Base-by-base conservation (phyloP, 768 basidiomycete species). In the Tulasnella sp. region DNA sequence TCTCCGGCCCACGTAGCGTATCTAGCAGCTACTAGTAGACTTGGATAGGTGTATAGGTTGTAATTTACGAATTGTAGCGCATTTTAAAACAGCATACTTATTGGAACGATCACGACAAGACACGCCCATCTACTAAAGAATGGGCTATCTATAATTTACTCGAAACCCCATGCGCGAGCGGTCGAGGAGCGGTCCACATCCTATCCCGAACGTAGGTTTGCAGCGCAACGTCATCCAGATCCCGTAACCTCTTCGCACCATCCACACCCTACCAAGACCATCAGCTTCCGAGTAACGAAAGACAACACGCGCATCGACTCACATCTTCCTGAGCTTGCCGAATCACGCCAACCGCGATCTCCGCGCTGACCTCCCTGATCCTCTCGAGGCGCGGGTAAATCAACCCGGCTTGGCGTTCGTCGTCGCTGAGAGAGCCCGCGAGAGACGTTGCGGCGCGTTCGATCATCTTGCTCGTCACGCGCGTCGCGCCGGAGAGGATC, bases 381-480 rank as follows among this genome's bases (percentile, higher is more conserved):
- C 94, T 85, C 76, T 90, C 86, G 72, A 96, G 83, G 62, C 87
- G 86, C 63, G 95, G 95, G 80, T 97, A 97, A 8, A 97, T 79
- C 65, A 95, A 83, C 52, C 86, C 90, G 40, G 81, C 77, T 2
- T 82, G 83, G 47, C 80, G 84, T 80, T 97, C 95, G 41, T 90
- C 89, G 16, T 78, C 75, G 1, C 86, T 92, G 52, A 95, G 83
- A 4, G 91, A 87, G 72, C 88, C 80, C 3, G 91, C 89, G 44
- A 97, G 85, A 6, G 92, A 92, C 32, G 91, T 84, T 3, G 94
- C 90, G 12, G 90, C 86, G 6, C 92, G 90, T 78, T 95, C 94
- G 29, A 97, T 90, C 91, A 98, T 94, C 74, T 83, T 83, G 78
- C 94, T 90, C 1, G 92, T 92, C 52, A 97, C 88, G 35, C 82